Evolutionary conservation across 192 early-diverging fungal genomes (phyloP), one percentile per base, ranked within the genome.

Genomic region (Umbelopsis sp.): DNA sequence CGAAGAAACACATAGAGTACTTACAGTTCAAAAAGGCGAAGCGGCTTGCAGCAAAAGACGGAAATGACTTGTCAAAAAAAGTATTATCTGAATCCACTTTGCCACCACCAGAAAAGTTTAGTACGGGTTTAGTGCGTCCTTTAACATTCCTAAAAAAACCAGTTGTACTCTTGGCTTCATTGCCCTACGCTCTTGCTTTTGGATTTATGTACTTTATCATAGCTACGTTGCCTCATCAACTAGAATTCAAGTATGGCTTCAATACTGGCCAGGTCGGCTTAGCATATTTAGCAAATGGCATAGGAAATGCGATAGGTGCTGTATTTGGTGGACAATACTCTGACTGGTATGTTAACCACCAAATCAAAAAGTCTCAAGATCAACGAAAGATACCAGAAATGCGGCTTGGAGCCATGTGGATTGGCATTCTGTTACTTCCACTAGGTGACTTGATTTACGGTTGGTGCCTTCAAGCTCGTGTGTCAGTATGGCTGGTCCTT

Each of bases 121-220:
- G 30, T 35, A 25, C 33, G 15, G 55, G 55, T 25, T 52, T 77
- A 55, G 25, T 66, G 11, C 67, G 75, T 23, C 75, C 75, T 6
- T 53, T 77, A 33, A 46, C 30, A 9, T 77, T 72, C 22, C 15
- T 77, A 0, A 47, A 20, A 45, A 69, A 77, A 61, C 58, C 70
- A 21, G 68, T 66, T 0, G 70, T 77, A 10, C 18, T 72, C 12
- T 23, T 77, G 21, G 66, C 53, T 10, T 64, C 67, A 0, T 45
- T 71, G 9, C 75, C 75, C 10, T 72, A 72, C 25, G 55, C 71
- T 4, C 27, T 72, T 37, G 71, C 71, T 8, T 77, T 66, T 48
- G 75, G 75, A 23, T 77, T 73, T n/a, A 77, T 77, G 75, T 77
- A 77, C 53, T 77, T 77, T 44, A 68, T 77, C 12, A 77, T 77